Conservation (phyloP, 2,329 filamentous ascomycete species). For the Ophiostoma ulmi region DNA sequence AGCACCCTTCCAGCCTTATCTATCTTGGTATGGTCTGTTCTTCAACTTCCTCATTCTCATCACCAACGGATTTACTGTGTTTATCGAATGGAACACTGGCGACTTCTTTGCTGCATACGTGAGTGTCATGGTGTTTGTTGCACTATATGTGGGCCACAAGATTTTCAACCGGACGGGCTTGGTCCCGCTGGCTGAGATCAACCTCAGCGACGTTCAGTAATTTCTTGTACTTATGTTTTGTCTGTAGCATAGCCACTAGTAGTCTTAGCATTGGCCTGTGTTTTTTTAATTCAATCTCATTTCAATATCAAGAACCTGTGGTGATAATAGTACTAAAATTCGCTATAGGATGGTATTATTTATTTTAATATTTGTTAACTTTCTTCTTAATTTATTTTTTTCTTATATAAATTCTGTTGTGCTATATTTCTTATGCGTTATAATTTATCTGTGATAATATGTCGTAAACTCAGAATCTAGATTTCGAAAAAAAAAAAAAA, state of each 20-base stretch:
- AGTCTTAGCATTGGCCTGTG: not conserved
- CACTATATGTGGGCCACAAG: constrained; percentile 59
- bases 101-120: constrained; percentile 63
- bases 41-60: constrained; percentile 60
- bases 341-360: too few relatives aligned
- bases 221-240: not conserved
- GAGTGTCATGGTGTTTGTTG: constrained; percentile 58
- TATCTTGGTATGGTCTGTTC: constrained; percentile 61
- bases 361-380: too few relatives aligned
- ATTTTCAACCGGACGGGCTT: constrained; percentile 31
- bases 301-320: too few relatives aligned
- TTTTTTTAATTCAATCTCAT: not conserved
- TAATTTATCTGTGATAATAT: too few relatives aligned
- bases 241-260: not conserved
- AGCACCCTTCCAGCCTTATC: constrained; percentile 39
- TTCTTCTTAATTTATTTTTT: too few relatives aligned
- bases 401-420: too few relatives aligned
- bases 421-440: too few relatives aligned
- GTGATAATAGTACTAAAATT: too few relatives aligned
- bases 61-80: constrained; percentile 65
- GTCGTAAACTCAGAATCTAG: too few relatives aligned
- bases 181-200: constrained; percentile 14
- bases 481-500: too few relatives aligned
- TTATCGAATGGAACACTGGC: constrained; percentile 56
- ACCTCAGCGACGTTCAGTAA: constrained; percentile 34